These are phyloP conservation scores for Mucor piriformis DNA, from an alignment of 371 early-diverging fungal genomes.

Conservation along the genomic window DNA sequence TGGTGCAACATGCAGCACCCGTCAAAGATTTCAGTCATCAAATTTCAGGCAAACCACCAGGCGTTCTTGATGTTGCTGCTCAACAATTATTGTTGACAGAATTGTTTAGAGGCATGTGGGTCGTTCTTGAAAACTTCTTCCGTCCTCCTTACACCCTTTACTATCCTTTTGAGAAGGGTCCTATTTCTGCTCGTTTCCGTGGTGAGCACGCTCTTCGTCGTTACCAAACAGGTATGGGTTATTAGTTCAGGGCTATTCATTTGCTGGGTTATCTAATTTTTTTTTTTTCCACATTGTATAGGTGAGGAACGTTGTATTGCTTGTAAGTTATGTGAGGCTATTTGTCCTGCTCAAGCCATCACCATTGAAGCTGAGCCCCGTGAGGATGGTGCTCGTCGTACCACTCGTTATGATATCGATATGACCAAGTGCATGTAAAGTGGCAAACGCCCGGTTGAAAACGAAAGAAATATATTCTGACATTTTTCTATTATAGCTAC, in stretches of 20 bases:
- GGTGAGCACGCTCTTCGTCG: conserved; percentile 97
- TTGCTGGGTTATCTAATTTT: neutral
- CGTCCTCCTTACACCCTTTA: conserved; percentile 95
- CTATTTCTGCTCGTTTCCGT: conserved; percentile 92
- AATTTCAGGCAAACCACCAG: conserved; percentile 40
- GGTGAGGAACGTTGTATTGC: conserved; percentile 98
- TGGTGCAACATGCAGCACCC: conserved; percentile 41
- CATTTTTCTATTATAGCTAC: conserved; percentile 52
- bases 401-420: conserved; percentile 98
- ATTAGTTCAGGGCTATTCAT: neutral
- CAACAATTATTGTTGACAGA: conserved; percentile 89
- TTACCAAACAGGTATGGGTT: conserved; percentile 84
- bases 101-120: conserved; percentile 89
- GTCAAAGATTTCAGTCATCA: conserved; percentile 30
- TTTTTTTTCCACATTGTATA: conserved; percentile 24
- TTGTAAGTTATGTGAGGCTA: conserved; percentile 97
- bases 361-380: conserved; percentile 98
- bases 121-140: conserved; percentile 93
- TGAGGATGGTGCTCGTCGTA: conserved; percentile 94
- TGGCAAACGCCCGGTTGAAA: conserved; percentile 25
- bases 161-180: conserved; percentile 97
- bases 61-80: conserved; percentile 77
- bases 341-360: conserved; percentile 98
- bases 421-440: conserved; percentile 95
- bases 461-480: conserved; percentile 53